Percentiles rank a stretch among this genome's conserved stretches.
Evolutionary conservation across 768 basidiomycete species (phyloP).

Genomic region (Hortiboletus flavorubellus): DNA sequence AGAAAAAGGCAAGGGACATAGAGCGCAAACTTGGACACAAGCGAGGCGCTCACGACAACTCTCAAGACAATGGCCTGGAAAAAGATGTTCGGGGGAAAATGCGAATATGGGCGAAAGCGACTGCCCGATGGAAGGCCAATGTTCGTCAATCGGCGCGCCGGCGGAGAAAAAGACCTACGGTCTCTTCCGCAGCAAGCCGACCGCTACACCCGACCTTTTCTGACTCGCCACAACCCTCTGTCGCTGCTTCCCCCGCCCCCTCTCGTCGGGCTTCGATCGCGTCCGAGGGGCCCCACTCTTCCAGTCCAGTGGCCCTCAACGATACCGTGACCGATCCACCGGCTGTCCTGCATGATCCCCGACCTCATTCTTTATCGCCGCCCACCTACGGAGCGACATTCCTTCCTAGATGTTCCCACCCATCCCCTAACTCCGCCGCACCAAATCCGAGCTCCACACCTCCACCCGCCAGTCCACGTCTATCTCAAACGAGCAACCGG

Average conservation of each 20-base stretch:
- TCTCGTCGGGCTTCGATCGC: slow-evolving; percentile 31
- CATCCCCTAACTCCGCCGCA: slow-evolving; percentile 1
- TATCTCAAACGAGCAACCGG: slow-evolving; percentile 2
- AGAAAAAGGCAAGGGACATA: slow-evolving; percentile 42
- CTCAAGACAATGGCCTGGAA: slow-evolving; percentile 37
- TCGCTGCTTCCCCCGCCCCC: slow-evolving; percentile 7
- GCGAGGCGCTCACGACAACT: slow-evolving; percentile 17
- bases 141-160: slow-evolving; percentile 59
- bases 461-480: slow-evolving; percentile 10
- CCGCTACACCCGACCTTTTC: slow-evolving; percentile 19
- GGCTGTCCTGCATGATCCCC: background rate
- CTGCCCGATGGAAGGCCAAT: slow-evolving; percentile 66
- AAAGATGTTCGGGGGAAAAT: slow-evolving; percentile 49
- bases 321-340: slow-evolving; percentile 1
- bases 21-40: slow-evolving; percentile 44
- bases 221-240: slow-evolving; percentile 9
- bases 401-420: slow-evolving; percentile 12
- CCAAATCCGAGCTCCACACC: slow-evolving; percentile 5
- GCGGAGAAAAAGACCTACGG: slow-evolving; percentile 35
- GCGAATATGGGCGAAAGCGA: slow-evolving; percentile 62
- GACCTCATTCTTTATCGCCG: slow-evolving; percentile 30
- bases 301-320: background rate
- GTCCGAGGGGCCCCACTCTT: slow-evolving; percentile 6
- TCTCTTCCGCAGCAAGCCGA: slow-evolving; percentile 4
- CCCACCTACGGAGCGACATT: slow-evolving; percentile 45